phyloP scores from a whole-genome alignment of 2,329 filamentous ascomycete genomes.

The Pseudonectria foliicola region DNA sequence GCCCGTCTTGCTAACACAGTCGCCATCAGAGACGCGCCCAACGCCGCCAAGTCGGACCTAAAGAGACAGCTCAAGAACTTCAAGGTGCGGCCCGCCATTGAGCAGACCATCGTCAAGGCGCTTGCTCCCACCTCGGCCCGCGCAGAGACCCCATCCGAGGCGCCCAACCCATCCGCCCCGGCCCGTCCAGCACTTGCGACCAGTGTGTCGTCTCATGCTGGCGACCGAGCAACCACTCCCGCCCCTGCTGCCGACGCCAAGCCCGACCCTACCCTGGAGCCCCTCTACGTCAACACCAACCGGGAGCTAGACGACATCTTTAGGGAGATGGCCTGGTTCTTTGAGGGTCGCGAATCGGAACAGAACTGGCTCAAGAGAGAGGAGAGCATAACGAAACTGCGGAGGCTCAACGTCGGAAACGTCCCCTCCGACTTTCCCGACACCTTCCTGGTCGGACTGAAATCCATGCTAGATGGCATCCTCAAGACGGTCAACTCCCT shows the following conservation, averaged over 20 bases:
- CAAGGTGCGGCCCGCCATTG: constrained; percentile 81
- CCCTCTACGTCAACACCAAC: constrained; percentile 74
- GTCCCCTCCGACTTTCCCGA: constrained; percentile 68
- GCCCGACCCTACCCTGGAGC: constrained; percentile 65
- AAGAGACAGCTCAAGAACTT: constrained; percentile 79
- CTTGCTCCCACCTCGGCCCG: constrained; percentile 48
- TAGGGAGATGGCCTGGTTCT: constrained; percentile 70
- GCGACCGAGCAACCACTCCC: constrained; percentile 52
- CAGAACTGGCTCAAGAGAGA: constrained; percentile 87
- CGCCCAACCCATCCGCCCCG: constrained; percentile 31
- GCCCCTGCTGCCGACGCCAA: constrained; percentile 57
- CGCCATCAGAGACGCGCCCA: constrained; percentile 59
- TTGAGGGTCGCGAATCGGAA: constrained; percentile 85
- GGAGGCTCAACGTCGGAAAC: constrained; percentile 77
- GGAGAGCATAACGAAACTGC: constrained; percentile 68
- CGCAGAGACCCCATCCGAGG: constrained; percentile 34
- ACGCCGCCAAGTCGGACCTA: constrained; percentile 78
- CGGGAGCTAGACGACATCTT: constrained; percentile 86
- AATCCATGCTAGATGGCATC: constrained; percentile 75
- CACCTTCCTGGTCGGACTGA: constrained; percentile 63
- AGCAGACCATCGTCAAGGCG: constrained; percentile 70
- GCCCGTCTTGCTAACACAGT: constrained; percentile 5
- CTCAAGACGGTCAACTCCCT: constrained; percentile 78
- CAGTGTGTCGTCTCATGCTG: constrained; percentile 42
- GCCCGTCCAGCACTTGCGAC: constrained; percentile 40